These are phyloP conservation scores for Petunia axillaris DNA, from an alignment of 257 asterid species.

Conservation along the genomic window DNA sequence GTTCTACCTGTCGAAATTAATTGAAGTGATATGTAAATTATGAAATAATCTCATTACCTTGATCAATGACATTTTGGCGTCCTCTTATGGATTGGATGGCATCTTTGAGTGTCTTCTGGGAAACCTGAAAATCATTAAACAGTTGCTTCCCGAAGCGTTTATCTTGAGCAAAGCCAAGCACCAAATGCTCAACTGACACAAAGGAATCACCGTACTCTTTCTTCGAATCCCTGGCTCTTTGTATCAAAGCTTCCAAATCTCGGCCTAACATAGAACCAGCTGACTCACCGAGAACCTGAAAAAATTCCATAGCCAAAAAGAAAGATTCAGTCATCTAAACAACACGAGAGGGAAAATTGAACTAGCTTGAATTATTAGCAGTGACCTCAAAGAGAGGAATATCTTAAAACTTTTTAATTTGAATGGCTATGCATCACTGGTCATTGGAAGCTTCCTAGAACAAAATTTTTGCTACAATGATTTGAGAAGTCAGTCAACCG, in stretches of 20 bases:
- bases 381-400: neutral
- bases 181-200: constrained; percentile 93
- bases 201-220: constrained; percentile 87
- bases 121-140: constrained; percentile 68
- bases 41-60: constrained; percentile 50
- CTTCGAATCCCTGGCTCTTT: constrained; percentile 84
- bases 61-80: constrained; percentile 88
- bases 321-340: constrained; percentile 21
- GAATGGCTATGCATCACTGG: neutral
- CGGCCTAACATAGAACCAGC: constrained; percentile 93
- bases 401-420: neutral
- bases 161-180: constrained; percentile 77
- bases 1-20: neutral
- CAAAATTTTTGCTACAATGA: neutral
- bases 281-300: constrained; percentile 82
- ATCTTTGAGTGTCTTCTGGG: constrained; percentile 61
- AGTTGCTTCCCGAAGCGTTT: constrained; percentile 83
- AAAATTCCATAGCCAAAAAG: constrained; percentile 11
- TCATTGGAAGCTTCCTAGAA: neutral
- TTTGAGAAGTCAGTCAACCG: neutral
- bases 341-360: constrained; percentile 12
- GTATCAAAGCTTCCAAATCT: constrained; percentile 78
- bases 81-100: constrained; percentile 89
- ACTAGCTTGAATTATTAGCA: neutral
- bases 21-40: neutral